Base-by-base conservation (phyloP, 352 stramenopile species). In the Plasmopara halstedii region DNA sequence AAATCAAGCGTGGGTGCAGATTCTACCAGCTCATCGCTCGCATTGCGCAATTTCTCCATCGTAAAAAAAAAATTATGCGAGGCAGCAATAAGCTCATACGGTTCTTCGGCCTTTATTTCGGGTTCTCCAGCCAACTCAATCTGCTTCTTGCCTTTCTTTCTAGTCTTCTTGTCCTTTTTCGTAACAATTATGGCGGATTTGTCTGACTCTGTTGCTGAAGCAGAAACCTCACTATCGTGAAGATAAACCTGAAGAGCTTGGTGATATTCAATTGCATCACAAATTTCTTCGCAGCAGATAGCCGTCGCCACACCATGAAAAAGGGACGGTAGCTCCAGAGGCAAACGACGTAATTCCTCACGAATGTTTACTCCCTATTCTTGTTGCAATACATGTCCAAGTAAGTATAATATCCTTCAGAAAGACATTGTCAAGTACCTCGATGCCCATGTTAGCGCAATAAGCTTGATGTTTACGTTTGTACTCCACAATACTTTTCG, bases 401-500 rank as follows among this genome's bases (percentile, higher is more conserved):
- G 19, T 50, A 41, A 35, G 29, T 38, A 56, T 51, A 37, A 26
- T 32, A 31, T 25, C 6, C 8, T 25, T 4, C 5, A n/a, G 3
- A 4, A 11, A 25, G 23, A 31, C 18, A 40, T 2, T 26, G 15
- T 34, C 33, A 56, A 58, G 35, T 48, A 82, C 70, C 44, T 47
- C 46, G 55, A 91, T 91, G 31, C 73, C 71, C 42, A 88, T 80
- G 5, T 67, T 53, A 14, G 63, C 54, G 33, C 79, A 88, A 32
- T 65, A 70, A 4, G 46, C 47, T 46, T 84, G 61, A 22, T 85
- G 58, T 50, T 84, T 80, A 40, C 70, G 64, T 43, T 86, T 82
- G 58, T 84, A 87, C 50, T 87, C 74, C 9, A 60, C 52, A 50
- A 91, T 91, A 27, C 70, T 79, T 50, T 73, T 83, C 34, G 52